Evolutionary conservation across 2,329 filamentous ascomycete species (phyloP).

Genomic region (Dactylellina sp.): DNA sequence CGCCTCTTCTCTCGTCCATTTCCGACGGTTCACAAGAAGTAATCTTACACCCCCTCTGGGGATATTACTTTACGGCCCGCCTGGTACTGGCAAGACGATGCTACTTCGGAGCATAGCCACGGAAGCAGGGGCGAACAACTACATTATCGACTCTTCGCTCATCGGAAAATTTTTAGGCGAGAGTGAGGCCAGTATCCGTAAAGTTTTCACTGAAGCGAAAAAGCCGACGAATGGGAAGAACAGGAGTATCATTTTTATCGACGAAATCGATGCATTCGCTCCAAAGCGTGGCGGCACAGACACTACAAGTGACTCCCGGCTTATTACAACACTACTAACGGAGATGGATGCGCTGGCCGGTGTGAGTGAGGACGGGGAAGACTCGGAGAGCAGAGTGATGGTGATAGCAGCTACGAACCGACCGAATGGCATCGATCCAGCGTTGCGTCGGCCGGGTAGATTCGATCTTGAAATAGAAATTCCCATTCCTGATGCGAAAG

Average conservation of each 20-base stretch:
- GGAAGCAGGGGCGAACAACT: slow-evolving; percentile 58
- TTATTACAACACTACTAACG: slow-evolving; percentile 60
- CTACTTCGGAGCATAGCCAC: slow-evolving; percentile 60
- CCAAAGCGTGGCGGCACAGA: slow-evolving; percentile 58
- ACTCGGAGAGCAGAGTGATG: slow-evolving; percentile 54
- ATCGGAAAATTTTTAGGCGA: slow-evolving; percentile 61
- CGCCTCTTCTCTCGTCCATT: slow-evolving; percentile 59
- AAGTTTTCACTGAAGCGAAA: slow-evolving; percentile 59
- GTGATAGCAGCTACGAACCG: slow-evolving; percentile 61
- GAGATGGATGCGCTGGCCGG: slow-evolving; percentile 60
- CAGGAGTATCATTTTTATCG: slow-evolving; percentile 60
- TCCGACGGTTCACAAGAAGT: slow-evolving; percentile 58
- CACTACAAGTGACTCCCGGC: slow-evolving; percentile 59
- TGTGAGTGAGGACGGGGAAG: slow-evolving; percentile 44
- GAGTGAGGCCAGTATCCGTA: slow-evolving; percentile 60
- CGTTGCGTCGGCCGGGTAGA: slow-evolving; percentile 59
- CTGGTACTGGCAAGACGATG: slow-evolving; percentile 61
- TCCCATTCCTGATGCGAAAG: slow-evolving; percentile 59
- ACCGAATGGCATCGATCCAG: slow-evolving; percentile 59
- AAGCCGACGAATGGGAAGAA: slow-evolving; percentile 56
- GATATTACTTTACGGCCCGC: slow-evolving; percentile 61
- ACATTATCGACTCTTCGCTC: slow-evolving; percentile 59
- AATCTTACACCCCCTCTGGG: slow-evolving; percentile 60
- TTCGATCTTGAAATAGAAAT: slow-evolving; percentile 61
- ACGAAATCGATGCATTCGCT: slow-evolving; percentile 60